Conservation (phyloP, 805 yeast species). For the Sugiyamaella qingdaonensis region DNA sequence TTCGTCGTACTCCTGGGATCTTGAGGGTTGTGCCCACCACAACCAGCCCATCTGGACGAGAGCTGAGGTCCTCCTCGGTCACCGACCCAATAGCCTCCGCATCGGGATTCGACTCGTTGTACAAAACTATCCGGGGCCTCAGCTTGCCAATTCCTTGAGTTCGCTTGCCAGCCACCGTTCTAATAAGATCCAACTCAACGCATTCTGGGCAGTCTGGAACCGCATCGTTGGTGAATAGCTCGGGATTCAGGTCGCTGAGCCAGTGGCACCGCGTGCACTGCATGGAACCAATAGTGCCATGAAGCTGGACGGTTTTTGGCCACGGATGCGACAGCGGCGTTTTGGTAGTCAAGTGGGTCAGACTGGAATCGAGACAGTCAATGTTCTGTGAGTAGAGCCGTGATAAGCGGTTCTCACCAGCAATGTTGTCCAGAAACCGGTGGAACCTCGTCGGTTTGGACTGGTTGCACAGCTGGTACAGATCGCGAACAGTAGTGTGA, state of each 20-base stretch:
- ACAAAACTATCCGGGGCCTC: conserved; percentile 62
- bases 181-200: conserved; percentile 50
- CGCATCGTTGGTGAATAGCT: conserved; percentile 41
- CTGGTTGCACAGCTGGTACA: conserved; percentile 49
- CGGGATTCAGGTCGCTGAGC: conserved; percentile 49
- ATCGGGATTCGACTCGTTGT: conserved; percentile 80
- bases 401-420: conserved; percentile 58
- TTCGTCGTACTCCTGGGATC: conserved; percentile 66
- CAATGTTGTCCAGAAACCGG: conserved; percentile 52
- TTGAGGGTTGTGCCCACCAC: conserved; percentile 83
- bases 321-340: conserved; percentile 46
- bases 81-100: conserved; percentile 81
- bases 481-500: conserved; percentile 66
- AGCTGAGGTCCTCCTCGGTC: conserved; percentile 59
- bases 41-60: conserved; percentile 69
- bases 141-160: conserved; percentile 57
- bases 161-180: conserved; percentile 60
- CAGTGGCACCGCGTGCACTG: conserved; percentile 73
- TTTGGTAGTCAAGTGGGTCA: conserved; percentile 45
- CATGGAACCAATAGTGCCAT: conserved; percentile 72
- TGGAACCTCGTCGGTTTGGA: conserved; percentile 78
- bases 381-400: conserved; percentile 86
- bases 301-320: conserved; percentile 72
- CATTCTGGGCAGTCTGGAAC: conserved; percentile 65
- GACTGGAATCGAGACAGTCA: conserved; percentile 68